Base-by-base conservation (phyloP, 805 yeast genomes). In the Candida golubevii region DNA sequence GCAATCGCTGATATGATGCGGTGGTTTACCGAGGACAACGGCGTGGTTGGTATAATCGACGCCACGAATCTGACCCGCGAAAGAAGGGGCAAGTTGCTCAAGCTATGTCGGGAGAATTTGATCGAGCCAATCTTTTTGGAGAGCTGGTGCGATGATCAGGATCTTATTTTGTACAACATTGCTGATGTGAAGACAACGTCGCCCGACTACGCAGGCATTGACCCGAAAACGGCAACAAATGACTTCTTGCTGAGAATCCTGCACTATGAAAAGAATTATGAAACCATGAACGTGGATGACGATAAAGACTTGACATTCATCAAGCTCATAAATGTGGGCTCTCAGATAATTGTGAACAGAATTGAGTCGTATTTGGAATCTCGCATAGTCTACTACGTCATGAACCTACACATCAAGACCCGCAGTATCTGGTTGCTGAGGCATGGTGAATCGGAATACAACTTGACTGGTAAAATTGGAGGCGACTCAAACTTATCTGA, bases 361-460 rank as follows among this genome's bases (percentile, higher is more conserved):
- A 89, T 93, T 53, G 88, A 87, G 62, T 81, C 90, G 23, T 93
- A 93, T 62, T 69, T 91, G 57, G 95, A 93, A 64, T 83, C 93
- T 50, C 79, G 97, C 57, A 89, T 93, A 50, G 97, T 90, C 14
- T 93, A 89, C 66, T 93, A 89, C 61, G 88, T 93, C 35, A 90
- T 93, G 97, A 93, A 93, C 60, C 71, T 93, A 54, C 97, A 90
- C 63, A 86, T 89, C 55, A 87, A 88, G 61, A 96, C 97, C 26
- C 78, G 98, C 50, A 78, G 84, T 51, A 89, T 93, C 49, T 93
- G 96, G 91, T 74, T 93, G 39, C 87, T 96, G 39, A 79, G 99
- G 56, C 99, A 93, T 59, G 99, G 99, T 26, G 99, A 93, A 67
- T 85, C 95, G 2, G 82, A 82, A 61, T 93, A 83, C 68, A 93